Conservation (phyloP, 345 rosid species). For the Hypericum androsaemum region DNA sequence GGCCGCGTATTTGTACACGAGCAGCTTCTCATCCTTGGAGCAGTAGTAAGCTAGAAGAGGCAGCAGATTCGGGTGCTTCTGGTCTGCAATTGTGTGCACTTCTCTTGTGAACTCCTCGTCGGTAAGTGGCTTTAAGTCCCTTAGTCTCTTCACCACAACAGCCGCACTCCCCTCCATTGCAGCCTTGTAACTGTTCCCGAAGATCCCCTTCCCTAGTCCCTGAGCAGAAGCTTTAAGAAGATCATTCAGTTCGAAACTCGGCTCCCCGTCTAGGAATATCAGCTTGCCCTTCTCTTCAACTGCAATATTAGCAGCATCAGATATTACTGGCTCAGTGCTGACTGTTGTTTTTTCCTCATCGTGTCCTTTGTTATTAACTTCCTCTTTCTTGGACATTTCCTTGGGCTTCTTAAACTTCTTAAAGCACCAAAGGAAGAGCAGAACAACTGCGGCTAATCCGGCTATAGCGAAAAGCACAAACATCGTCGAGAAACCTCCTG, state of each 20-base stretch:
- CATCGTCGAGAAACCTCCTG: constrained; percentile 1
- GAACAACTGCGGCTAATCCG: constrained; percentile 26
- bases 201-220: constrained; percentile 39
- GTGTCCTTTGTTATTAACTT: background rate
- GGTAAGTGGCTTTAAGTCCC: constrained; percentile 38
- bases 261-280: constrained; percentile 21
- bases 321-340: background rate
- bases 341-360: background rate
- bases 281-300: constrained; percentile 26
- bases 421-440: constrained; percentile 26
- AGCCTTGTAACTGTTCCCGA: constrained; percentile 42
- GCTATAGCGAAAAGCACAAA: constrained; percentile 20
- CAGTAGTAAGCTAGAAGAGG: constrained; percentile 61
- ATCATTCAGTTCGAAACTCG: constrained; percentile 26
- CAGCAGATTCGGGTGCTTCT: constrained; percentile 41
- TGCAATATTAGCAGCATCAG: background rate
- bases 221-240: constrained; percentile 44
- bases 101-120: constrained; percentile 32
- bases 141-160: constrained; percentile 36
- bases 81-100: constrained; percentile 17
- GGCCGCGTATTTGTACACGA: constrained; percentile 28
- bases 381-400: constrained; percentile 10
- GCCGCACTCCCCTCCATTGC: constrained; percentile 19
- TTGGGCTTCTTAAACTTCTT: constrained; percentile 21
- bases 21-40: constrained; percentile 57